Evolutionary conservation across 768 basidiomycete genomes (phyloP).

Genomic region (Trametes elegans): DNA sequence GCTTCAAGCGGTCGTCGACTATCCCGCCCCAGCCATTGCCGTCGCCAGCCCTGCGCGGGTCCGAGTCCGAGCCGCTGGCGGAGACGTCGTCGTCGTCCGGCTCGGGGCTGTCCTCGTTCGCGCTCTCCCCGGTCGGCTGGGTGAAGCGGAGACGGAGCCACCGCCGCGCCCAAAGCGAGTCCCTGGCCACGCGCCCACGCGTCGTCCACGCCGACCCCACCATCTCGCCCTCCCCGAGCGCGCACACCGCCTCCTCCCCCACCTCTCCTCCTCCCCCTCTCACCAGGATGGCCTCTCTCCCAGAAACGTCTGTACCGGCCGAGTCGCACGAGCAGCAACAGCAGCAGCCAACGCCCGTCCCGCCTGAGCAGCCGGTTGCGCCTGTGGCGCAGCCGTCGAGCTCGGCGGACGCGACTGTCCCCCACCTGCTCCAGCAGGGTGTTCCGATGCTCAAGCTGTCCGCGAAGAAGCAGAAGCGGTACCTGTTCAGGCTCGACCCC

Average conservation of each 20-base stretch:
- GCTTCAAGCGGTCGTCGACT: slow-evolving; percentile 18
- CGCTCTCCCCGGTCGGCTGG: slow-evolving; percentile 13
- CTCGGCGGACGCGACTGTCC: slow-evolving; percentile 47
- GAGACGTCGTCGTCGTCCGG: not conserved
- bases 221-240: not conserved
- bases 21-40: not conserved
- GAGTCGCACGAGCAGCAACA: slow-evolving; percentile 3
- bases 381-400: slow-evolving; percentile 15
- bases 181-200: slow-evolving; percentile 17
- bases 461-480: slow-evolving; percentile 68
- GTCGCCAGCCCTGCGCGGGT: not conserved
- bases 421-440: slow-evolving; percentile 56
- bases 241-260: slow-evolving; percentile 2
- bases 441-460: slow-evolving; percentile 83
- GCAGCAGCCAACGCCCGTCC: not conserved
- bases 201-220: slow-evolving; percentile 5
- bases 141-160: slow-evolving; percentile 18
- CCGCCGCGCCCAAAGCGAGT: slow-evolving; percentile 22
- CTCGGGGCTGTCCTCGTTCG: slow-evolving; percentile 1
- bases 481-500: slow-evolving; percentile 69
- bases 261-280: not conserved
- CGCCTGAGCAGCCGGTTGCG: not conserved
- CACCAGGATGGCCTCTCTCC: slow-evolving; percentile 14
- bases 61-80: slow-evolving; percentile 1
- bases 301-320: slow-evolving; percentile 1